A percentile compares a stretch with the other conserved stretches of the same genome.
Conservation (phyloP, 73 alveolate species). For the Blepharisma japonicum region DNA sequence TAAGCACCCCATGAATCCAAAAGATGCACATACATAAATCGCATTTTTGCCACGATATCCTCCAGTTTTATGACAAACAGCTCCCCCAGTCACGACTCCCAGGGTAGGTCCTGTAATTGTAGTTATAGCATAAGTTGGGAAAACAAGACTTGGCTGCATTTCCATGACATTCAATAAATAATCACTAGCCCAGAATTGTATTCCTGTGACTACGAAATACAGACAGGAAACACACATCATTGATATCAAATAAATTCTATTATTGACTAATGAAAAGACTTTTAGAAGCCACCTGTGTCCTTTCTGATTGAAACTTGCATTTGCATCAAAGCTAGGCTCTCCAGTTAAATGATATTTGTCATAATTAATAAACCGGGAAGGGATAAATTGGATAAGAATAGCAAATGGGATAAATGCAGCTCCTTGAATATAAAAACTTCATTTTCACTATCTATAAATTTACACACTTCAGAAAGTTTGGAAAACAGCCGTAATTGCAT, state of each 20-base stretch:
- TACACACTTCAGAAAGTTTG: conserved; percentile 47
- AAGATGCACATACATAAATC: conserved; percentile 66
- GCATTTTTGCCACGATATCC: conserved; percentile 94
- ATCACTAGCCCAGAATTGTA: conserved; percentile 88
- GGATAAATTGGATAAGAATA: conserved; percentile 62
- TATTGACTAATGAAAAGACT: conserved; percentile 30
- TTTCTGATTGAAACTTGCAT: conserved; percentile 26
- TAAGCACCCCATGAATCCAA: conserved; percentile 75
- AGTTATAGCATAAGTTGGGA: conserved; percentile 59
- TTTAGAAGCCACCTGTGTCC: conserved; percentile 28
- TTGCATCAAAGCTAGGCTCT: conserved; percentile 40
- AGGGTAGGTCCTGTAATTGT: conserved; percentile 87
- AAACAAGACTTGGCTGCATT: conserved; percentile 60
- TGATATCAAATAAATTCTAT: conserved; percentile 62
- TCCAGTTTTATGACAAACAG: conserved; percentile 76
- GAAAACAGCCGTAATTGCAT: conserved; percentile 65
- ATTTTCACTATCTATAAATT: conserved; percentile 53
- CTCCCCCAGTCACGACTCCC: conserved; percentile 91
- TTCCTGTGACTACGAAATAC: conserved; percentile 91
- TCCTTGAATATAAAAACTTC: conserved; percentile 88
- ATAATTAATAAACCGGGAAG: conserved; percentile 59
- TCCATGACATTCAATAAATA: conserved; percentile 62
- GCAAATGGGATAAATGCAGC: conserved; percentile 70
- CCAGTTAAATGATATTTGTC: conserved; percentile 54
- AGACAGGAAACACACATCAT: conserved; percentile 77